Evolutionary conservation across 371 early-diverging fungal species (phyloP), one percentile per base, ranked within the genome.

Genomic region (Mortierella sp.): DNA sequence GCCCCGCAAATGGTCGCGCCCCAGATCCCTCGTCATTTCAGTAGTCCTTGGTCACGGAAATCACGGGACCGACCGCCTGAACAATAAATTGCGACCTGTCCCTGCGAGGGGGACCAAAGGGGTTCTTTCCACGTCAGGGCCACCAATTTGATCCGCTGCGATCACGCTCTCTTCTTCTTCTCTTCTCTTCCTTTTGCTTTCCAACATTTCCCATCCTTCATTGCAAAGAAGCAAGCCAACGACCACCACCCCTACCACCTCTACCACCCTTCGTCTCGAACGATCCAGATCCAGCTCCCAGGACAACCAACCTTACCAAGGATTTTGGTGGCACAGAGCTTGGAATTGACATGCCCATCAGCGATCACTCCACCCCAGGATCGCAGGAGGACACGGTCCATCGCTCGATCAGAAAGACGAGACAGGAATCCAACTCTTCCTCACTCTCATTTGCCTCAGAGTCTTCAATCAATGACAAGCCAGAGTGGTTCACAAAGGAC

Each of bases 401-500:
- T 22, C 47, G 47, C 47, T 46, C 50, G 29, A n/a, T 49, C 50
- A 12, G 24, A 14, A 49, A 49, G 29, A 49, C 62, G 17, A 53
- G 67, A 22, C 74, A 73, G 41, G 54, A 62, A 39, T 67, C 74
- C 41, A 54, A 43, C 48, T 59, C 67, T 29, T 73, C 74, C 22
- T 45, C 63, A 25, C n/a, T 67, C 22, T 73, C 67, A 3, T 21
- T 56, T 10, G 59, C 55, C 47, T 67, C 74, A 17, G 74, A 73
- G 29, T 73, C 74, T 16, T 63, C 68, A 17, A 24, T 60, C 29
- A 63, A 67, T 5, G 70, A 76, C 40, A 60, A 49, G 52, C 69
- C 77, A 14, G 69, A 76, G 28, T 76, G 77, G 77, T 65, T 69
- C 55, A 57, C 66, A 19, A 58, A 61, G 49, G 77, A 76, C 39